These are phyloP conservation scores for Trichophyton benhamiae DNA, from an alignment of 2,329 filamentous ascomycete species.

Conservation along the genomic window DNA sequence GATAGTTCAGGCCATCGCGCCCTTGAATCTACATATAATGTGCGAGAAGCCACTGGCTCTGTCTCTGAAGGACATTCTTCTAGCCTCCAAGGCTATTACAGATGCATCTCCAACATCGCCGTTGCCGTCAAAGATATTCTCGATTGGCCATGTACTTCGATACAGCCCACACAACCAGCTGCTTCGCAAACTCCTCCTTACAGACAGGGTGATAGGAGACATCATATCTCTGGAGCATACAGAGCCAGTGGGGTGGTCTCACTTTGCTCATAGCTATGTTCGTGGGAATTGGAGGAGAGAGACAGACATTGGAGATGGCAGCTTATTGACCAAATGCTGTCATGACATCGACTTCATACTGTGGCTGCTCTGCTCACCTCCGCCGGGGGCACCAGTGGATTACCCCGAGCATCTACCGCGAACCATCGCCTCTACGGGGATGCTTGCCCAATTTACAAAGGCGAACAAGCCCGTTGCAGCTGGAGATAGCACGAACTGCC, in stretches of 20 bases:
- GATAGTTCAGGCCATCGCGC: constrained; percentile 61
- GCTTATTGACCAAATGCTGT: constrained; percentile 85
- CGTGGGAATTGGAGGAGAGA: constrained; percentile 86
- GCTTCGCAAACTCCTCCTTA: constrained; percentile 62
- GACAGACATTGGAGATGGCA: constrained; percentile 57
- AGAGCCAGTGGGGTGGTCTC: constrained; percentile 93
- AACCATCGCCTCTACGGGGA: constrained; percentile 62
- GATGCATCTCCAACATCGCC: constrained; percentile 11
- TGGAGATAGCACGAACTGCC: constrained; percentile 71
- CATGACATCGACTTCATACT: constrained; percentile 89
- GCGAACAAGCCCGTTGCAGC: constrained; percentile 64
- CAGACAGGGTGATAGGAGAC: constrained; percentile 68
- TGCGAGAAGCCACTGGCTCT: constrained; percentile 91
- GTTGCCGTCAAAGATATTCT: constrained; percentile 50
- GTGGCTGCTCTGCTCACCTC: constrained; percentile 75
- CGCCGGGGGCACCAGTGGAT: constrained; percentile 30
- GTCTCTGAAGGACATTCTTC: constrained; percentile 62
- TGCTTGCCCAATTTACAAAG: constrained; percentile 64
- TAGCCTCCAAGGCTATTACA: constrained; percentile 44
- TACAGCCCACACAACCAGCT: constrained; percentile 90
- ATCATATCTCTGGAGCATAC: constrained; percentile 79
- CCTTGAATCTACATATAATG: constrained; percentile 64
- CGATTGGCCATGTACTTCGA: constrained; percentile 83
- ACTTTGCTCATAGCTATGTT: constrained; percentile 84
- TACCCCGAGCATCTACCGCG: constrained; percentile 57